Evolutionary conservation across 768 basidiomycete species (phyloP), one percentile per base, ranked within the genome.

Genomic region (Paxillus ammoniavirescens): DNA sequence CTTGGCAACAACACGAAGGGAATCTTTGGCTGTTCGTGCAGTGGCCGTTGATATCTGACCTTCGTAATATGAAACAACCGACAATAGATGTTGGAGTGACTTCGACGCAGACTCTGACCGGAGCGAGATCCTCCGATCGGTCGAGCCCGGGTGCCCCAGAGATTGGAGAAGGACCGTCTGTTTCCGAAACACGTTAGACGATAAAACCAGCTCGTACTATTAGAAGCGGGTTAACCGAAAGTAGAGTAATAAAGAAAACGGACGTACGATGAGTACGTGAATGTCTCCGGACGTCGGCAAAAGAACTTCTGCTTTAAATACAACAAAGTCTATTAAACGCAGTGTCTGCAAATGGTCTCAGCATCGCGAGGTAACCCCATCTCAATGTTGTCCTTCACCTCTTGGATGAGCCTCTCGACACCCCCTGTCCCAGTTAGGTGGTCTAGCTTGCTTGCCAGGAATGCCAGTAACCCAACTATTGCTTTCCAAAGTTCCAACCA

Each of bases 151-250:
- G 14, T 57, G 60, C 8, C 47, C 70, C 2, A 83, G 61, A 9
- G 71, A 65, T 42, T 77, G 73, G 28, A 86, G 65, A 23, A 84
- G 65, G 0, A 58, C 59, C 30, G 62, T 54, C 56, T 86, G 83
- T 53, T 77, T 82, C 47, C 72, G 73, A 31, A 87, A 63, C 36
- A 73, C 65, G 2, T 72, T 57, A 5, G 80, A 73, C 5, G 82
- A 82, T 17, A 85, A 78, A 18, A 87, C 78, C 17, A 88, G 72
- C 58, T 89, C 85, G 56, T 89, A 88, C 84, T 87, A 9, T n/a
- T 30, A 33, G 42, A 17, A 8, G 18, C 31, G 30, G 43, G 38
- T 54, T 51, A 47, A 37, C 31, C 26, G 35, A 50, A 30, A 7
- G 1, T 38, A 40, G 30, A 14, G 35, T 42, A 47, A 47, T 41